Percentiles rank a stretch among this genome's conserved stretches.
Conservation (phyloP, 2,329 filamentous ascomycete genomes). For the Fusarium goolgardi region DNA sequence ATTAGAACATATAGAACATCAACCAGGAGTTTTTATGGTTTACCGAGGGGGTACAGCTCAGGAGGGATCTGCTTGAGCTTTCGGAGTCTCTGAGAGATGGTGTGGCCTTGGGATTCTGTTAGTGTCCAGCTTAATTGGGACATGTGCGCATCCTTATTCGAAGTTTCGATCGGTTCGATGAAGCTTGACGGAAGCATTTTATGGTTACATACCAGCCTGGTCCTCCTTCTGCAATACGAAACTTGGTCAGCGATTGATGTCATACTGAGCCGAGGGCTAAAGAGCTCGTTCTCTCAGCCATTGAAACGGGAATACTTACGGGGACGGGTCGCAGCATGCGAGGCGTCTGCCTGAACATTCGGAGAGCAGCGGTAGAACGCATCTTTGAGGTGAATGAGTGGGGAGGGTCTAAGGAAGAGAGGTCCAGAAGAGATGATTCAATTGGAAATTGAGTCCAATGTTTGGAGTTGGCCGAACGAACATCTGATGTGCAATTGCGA, state of each 20-base stretch:
- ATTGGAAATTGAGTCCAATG: conserved; percentile 50
- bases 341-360: conserved; percentile 74
- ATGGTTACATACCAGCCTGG: conserved; percentile 69
- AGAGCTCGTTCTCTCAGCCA: conserved; percentile 40
- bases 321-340: conserved; percentile 78
- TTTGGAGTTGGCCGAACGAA: conserved; percentile 51
- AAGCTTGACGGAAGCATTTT: conserved; percentile 22
- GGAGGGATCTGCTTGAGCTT: conserved; percentile 89
- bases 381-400: conserved; percentile 60
- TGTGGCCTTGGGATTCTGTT: conserved; percentile 76
- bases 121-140: conserved; percentile 38
- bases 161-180: conserved; percentile 28
- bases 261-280: conserved; percentile 37
- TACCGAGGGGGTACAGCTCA: conserved; percentile 95
- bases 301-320: conserved; percentile 61
- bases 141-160: conserved; percentile 16
- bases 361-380: conserved; percentile 73
- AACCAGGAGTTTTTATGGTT: conserved; percentile 40
- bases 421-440: conserved; percentile 48
- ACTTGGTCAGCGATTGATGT: conserved; percentile 44
- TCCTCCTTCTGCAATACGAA: conserved; percentile 68
- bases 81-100: conserved; percentile 93
- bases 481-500: conserved; percentile 53
- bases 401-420: conserved; percentile 45
- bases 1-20: conserved; percentile 44